Conservation (phyloP, 306 rosid genomes). For the Hippophae tibetana region DNA sequence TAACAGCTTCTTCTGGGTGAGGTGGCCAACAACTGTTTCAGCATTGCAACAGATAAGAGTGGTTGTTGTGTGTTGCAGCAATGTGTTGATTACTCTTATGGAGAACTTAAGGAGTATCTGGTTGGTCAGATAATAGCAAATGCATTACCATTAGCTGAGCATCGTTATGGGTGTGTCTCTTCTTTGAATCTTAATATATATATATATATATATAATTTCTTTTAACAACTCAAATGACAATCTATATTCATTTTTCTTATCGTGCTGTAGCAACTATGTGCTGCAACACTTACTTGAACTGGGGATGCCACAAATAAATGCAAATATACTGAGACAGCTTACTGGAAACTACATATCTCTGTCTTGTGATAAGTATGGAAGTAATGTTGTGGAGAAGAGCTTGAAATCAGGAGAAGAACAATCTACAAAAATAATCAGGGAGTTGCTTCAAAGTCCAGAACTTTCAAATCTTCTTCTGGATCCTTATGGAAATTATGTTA, state of each 20-base stretch:
- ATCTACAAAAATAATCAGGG: constrained; percentile 22
- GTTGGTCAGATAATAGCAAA: constrained; percentile 20
- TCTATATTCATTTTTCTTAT: constrained; percentile 9
- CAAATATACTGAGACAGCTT: constrained; percentile 25
- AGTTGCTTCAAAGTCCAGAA: constrained; percentile 28
- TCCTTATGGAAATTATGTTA: constrained; percentile 60
- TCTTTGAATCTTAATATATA: background rate
- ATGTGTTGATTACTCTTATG: constrained; percentile 29
- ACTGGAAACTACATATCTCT: constrained; percentile 28
- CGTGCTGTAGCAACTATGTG: constrained; percentile 53
- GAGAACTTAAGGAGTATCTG: constrained; percentile 25
- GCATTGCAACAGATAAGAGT: constrained; percentile 43
- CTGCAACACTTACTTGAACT: constrained; percentile 45
- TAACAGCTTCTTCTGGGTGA: constrained; percentile 38
- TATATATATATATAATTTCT: background rate
- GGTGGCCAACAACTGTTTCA: constrained; percentile 26
- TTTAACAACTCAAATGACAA: background rate
- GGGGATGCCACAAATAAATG: constrained; percentile 24
- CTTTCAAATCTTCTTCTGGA: constrained; percentile 40
- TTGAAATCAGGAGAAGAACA: constrained; percentile 21
- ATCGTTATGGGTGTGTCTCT: constrained; percentile 52
- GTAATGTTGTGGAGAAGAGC: constrained; percentile 76
- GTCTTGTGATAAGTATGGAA: constrained; percentile 50
- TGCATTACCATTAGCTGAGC: constrained; percentile 27
- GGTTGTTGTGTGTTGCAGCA: constrained; percentile 59